Conservation (phyloP, 1,139 yeast species). For the Candida sanyaensis region DNA sequence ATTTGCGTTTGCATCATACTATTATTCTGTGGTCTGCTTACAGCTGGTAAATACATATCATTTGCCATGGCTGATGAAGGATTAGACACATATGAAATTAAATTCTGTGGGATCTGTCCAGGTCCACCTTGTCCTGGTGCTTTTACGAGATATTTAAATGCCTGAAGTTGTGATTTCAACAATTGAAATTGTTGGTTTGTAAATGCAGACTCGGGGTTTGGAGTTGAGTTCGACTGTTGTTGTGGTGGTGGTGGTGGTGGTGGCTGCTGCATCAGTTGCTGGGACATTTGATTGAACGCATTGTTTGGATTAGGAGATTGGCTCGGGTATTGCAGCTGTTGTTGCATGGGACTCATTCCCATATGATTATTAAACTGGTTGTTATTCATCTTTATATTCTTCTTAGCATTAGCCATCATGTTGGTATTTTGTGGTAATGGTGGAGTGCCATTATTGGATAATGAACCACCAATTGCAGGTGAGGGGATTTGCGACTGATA, state of each 20-base stretch:
- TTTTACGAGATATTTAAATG: conserved; percentile 63
- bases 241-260: too few species aligned
- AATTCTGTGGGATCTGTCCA: conserved; percentile 56
- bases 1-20: conserved; percentile 1
- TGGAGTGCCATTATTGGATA: conserved; percentile 12
- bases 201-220: conserved; percentile 39
- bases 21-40: conserved; percentile 9
- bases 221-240: conserved; percentile 10
- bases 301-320: conserved; percentile 6
- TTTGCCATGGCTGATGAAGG: conserved; percentile 42
- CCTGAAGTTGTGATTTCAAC: conserved; percentile 70
- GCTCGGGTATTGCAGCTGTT: conserved; percentile 8
- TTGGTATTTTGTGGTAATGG: conserved; percentile 14
- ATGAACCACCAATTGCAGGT: conserved; percentile 13
- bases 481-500: conserved; percentile 11
- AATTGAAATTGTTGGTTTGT: conserved; percentile 64
- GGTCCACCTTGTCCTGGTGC: conserved; percentile 43
- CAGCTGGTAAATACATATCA: conserved; percentile 29
- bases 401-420: conserved; percentile 7
- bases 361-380: conserved; percentile 10
- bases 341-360: conserved; percentile 10
- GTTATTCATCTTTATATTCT: conserved; percentile 9
- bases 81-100: conserved; percentile 47
- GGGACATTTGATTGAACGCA: conserved; percentile 8
- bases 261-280: conserved; percentile 7